Evolutionary conservation across 2,329 filamentous ascomycete species (phyloP), one percentile per base, ranked within the genome.

Genomic region (Sphaerulina populicola): DNA sequence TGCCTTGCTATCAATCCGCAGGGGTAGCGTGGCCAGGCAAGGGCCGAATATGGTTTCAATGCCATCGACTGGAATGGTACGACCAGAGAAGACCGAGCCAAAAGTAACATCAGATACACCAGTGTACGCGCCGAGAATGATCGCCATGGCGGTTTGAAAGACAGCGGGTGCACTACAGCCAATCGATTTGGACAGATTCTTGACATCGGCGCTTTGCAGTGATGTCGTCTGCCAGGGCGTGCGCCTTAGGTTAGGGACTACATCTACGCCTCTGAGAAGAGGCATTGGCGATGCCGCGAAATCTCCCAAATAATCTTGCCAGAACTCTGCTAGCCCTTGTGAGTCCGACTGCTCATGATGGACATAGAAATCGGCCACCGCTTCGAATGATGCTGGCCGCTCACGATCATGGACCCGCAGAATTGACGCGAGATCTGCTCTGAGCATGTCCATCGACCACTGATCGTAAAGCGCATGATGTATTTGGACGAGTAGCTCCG

Each of bases 401-500:
- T 55, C 57, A 11, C 63, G 35, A 1, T 59, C n/a, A 2, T 61
- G 48, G 6, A 64, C 65, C 14, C 57, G 52, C 63, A 85, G 61
- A 1, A 85, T 57, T 0, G 61, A 62, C 3, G 77, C 73, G 4
- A 94, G 69, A 64, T 95, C 88, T 23, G 76, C 71, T 0, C 94
- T 68, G 29, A 91, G 72, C 46, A 95, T 85, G 63, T 69, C 67
- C 9, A 89, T 77, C 0, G 88, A 90, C 90, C 90, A 96, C n/a
- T 89, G 90, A 66, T 96, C 90, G 63, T 94, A 96, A 1, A 94
- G 66, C 0, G 87, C 82, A 68, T 96, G 90, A 64, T 94, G 89
- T 0, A 94, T 72, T 10, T 83, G 74, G 40, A 87, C 47, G 9
- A 78, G 61, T 1, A 67, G 53, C 65, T 66, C 3, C 71, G 59